Base-by-base conservation (phyloP, 2,329 filamentous ascomycete species). In the Fusarium setosum region DNA sequence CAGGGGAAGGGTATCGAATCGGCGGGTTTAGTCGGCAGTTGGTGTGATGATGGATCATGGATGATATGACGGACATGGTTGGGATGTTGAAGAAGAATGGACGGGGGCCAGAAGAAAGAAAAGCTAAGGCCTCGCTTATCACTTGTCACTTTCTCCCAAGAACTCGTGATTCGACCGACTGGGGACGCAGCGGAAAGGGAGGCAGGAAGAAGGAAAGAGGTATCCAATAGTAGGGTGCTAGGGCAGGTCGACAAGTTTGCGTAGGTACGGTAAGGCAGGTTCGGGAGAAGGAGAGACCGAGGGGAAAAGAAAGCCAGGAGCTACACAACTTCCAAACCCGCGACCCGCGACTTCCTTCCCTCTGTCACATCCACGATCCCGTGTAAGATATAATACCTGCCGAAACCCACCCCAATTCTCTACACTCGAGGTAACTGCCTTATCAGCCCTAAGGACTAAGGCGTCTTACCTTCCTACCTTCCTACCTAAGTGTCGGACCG, bases 1-100 rank as follows among this genome's bases (percentile, higher is more conserved):
- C 61, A 68, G 49, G 56, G 32, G 61, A 64, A 67, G 49, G 64
- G 56, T 62, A 67, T 65, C 64, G 56, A 67, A 67, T 67, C 61
- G 61, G 64, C 48, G 64, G 64, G 60, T 67, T 67, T 65, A 51
- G 47, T 26, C 17, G 56, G 52, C 34, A 54, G 18, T 54, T 53
- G 42, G 20, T 47, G 26, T 23, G 29, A 17, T n/a, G 56, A 55
- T 55, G 52, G 40, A 20, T 15, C 23, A 34, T 41, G 47, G 49
- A 32, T 65, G 24, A 55, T 55, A 67, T 57, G 59, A 54, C 34
- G 48, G 55, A 29, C 44, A 50, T 50, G 29, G 42, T 55, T 59
- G 54, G 45, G 26, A 34, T 29, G 59, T 47, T 67, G 60, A 68
- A 61, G 56, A 58, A 48, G 40, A 48, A 37, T 32, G 52, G 40